These are phyloP conservation scores for Phytophthora podocarpi DNA, from an alignment of 352 stramenopile species.

Conservation along the genomic window DNA sequence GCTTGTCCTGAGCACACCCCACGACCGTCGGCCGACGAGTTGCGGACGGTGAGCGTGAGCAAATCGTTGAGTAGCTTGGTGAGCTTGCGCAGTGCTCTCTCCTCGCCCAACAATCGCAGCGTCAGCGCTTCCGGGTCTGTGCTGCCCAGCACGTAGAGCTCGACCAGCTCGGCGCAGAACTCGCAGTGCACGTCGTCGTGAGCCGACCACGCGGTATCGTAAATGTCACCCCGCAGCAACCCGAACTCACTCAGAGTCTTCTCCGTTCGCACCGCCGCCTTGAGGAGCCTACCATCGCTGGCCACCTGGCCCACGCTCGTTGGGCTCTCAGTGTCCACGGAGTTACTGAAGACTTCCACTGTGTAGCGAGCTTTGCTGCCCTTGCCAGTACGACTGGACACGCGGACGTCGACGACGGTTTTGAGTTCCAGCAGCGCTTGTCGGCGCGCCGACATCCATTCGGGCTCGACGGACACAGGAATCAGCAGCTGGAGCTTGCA, in stretches of 20 bases:
- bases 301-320: neutral
- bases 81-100: slow-evolving; percentile 27
- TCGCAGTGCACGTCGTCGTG: slow-evolving; percentile 31
- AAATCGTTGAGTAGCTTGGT: slow-evolving; percentile 32
- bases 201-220: slow-evolving; percentile 28
- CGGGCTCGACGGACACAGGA: slow-evolving; percentile 34
- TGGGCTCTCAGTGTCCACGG: slow-evolving; percentile 12
- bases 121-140: slow-evolving; percentile 24
- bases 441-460: slow-evolving; percentile 25
- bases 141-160: slow-evolving; percentile 34
- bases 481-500: slow-evolving; percentile 36
- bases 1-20: slow-evolving; percentile 31
- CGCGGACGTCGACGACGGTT: slow-evolving; percentile 31
- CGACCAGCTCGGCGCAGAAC: slow-evolving; percentile 33
- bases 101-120: slow-evolving; percentile 26
- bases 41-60: slow-evolving; percentile 28
- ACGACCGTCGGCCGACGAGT: slow-evolving; percentile 13
- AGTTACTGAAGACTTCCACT: slow-evolving; percentile 32
- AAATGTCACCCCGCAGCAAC: slow-evolving; percentile 28
- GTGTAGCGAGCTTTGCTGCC: slow-evolving; percentile 27
- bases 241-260: slow-evolving; percentile 26
- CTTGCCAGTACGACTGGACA: slow-evolving; percentile 18
- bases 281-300: slow-evolving; percentile 8
- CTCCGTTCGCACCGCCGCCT: slow-evolving; percentile 20
- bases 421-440: slow-evolving; percentile 30